Evolutionary conservation across 148 eudicot genomes (phyloP).

Genomic region (Euryodendron excelsum): DNA sequence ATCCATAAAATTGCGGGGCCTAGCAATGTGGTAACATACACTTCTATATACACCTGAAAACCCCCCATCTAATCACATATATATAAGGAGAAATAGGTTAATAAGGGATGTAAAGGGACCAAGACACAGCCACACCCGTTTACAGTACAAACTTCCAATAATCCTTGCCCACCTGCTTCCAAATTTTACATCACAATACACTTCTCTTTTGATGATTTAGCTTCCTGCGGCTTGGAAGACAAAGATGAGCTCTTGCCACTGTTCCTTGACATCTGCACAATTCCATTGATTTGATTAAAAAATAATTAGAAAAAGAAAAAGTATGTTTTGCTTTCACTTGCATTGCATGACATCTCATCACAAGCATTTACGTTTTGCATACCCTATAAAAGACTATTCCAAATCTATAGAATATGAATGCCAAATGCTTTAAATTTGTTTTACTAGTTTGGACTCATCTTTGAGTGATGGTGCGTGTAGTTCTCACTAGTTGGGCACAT

Average conservation of each 20-base stretch:
- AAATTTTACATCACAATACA: slow-evolving; percentile 63
- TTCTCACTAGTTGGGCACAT: neutral
- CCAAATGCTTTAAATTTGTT: neutral
- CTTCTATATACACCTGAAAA: slow-evolving; percentile 9
- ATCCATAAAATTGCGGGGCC: neutral
- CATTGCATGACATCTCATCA: neutral
- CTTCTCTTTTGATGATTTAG: slow-evolving; percentile 64
- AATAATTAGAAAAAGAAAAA: too few relatives aligned
- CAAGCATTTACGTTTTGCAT: neutral
- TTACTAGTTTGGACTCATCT: neutral
- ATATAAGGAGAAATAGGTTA: neutral
- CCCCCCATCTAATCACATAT: neutral
- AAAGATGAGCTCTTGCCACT: slow-evolving; percentile 39
- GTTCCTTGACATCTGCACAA: slow-evolving; percentile 54
- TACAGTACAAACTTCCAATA: slow-evolving; percentile 25
- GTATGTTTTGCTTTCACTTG: neutral
- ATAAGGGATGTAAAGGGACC: neutral
- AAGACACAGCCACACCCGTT: slow-evolving; percentile 23
- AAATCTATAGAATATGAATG: neutral
- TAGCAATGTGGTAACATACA: neutral
- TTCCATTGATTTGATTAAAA: neutral
- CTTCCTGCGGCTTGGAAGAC: slow-evolving; percentile 54
- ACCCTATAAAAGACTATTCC: neutral
- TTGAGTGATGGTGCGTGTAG: neutral
- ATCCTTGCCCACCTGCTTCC: neutral